Evolutionary conservation across 1,139 yeast genomes (phyloP).

Genomic region (Yamadazyma membranifaciens): DNA sequence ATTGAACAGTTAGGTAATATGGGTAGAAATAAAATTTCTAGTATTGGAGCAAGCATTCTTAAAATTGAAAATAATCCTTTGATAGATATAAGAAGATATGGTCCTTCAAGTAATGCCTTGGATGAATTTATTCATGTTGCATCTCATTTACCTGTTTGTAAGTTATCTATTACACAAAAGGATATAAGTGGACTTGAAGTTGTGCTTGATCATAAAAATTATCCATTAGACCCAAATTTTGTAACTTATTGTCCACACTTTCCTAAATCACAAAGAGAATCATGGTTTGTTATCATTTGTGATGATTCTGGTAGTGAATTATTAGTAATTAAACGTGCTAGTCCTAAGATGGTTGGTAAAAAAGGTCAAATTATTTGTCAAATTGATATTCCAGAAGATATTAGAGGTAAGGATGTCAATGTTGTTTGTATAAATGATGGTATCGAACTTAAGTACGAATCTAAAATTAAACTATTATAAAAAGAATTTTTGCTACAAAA

Average conservation of each 20-base stretch:
- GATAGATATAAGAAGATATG: constrained; percentile 24
- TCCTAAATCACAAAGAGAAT: constrained; percentile 89
- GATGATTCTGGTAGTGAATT: constrained; percentile 47
- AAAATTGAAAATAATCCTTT: constrained; percentile 26
- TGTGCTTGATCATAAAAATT: constrained; percentile 51
- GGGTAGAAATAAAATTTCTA: constrained; percentile 24
- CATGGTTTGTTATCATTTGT: constrained; percentile 81
- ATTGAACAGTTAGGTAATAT: constrained; percentile 16
- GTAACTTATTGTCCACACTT: constrained; percentile 75
- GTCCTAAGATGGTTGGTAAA: constrained; percentile 51
- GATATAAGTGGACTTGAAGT: constrained; percentile 37
- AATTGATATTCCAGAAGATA: constrained; percentile 49
- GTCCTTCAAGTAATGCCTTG: constrained; percentile 14
- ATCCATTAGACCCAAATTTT: constrained; percentile 56
- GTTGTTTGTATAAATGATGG: constrained; percentile 67
- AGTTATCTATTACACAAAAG: constrained; percentile 31
- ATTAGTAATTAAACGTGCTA: constrained; percentile 62
- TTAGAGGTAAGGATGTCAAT: constrained; percentile 43
- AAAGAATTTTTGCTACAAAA: background rate
- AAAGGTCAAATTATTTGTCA: constrained; percentile 42
- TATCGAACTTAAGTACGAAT: constrained; percentile 47
- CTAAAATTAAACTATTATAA: constrained; percentile 8
- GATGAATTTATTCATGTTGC: constrained; percentile 43
- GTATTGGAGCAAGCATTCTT: constrained; percentile 30
- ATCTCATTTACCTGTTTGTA: constrained; percentile 50